Base-by-base conservation (phyloP, 116 monocot species). In the Posidonia oceanica region DNA sequence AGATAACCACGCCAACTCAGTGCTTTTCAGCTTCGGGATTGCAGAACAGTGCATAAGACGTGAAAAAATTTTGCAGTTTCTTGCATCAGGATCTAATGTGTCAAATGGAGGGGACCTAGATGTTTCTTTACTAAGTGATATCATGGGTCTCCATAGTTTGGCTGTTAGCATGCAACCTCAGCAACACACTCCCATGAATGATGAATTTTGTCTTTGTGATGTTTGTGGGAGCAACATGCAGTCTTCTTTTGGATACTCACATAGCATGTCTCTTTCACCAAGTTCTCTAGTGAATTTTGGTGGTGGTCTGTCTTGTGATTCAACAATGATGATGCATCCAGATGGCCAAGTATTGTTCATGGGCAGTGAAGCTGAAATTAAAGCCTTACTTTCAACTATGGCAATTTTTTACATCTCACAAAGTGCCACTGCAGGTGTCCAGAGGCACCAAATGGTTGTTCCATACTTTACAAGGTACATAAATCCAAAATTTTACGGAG, bases 401-500 rank as follows among this genome's bases (percentile, higher is more conserved):
- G 20, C 80, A 37, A 83, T 81, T 48, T 80, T 83, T 75, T 72
- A 84, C 60, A 11, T 70, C 39, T 64, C 76, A 54, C 81, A 76
- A 48, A 69, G 57, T 65, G 66, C 75, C 56, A 68, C 57, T 68
- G 68, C 38, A 75, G 69, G 77, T 39, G 76, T 56, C 68, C 83
- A 83, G 36, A 73, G 69, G 66, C 64, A 80, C 18, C 60, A 87
- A 64, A 80, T 84, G 82, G 83, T 94, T 37, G 79, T 90, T 71
- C 94, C 90, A 10, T 94, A 94, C 65, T 94, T 94, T 62, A 83
- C 77, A 59, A 82, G 94, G 94, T 94, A 75, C 36, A n/a, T 7
- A 7, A 4, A 57, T 58, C 57, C 42, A 44, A 66, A 18, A 37
- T 38, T 38, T n/a, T n/a, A n/a, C n/a, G n/a, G n/a, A n/a, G n/a